Percentiles rank a stretch among this genome's conserved stretches.
phyloP scores from a whole-genome alignment of 768 basidiomycete genomes.

The Ramaria rubella region DNA sequence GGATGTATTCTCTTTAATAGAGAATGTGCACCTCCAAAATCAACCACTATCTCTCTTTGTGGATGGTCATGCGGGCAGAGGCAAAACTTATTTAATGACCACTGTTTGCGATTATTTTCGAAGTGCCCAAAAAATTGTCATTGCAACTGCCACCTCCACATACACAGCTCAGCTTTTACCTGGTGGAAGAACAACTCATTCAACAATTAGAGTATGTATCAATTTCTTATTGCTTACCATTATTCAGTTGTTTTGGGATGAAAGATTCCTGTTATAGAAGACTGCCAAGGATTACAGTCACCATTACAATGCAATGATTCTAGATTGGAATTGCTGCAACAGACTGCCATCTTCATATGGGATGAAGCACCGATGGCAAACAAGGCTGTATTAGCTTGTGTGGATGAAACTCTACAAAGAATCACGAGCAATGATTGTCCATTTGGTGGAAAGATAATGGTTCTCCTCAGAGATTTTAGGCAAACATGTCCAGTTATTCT shows the following conservation, averaged over 20 bases:
- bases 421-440: constrained; percentile 23
- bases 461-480: constrained; percentile 35
- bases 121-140: constrained; percentile 22
- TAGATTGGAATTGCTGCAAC: constrained; percentile 28
- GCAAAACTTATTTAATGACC: constrained; percentile 34
- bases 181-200: constrained; percentile 33
- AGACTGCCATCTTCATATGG: constrained; percentile 30
- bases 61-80: constrained; percentile 36
- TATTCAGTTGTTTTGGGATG: background rate
- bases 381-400: constrained; percentile 26
- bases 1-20: constrained; percentile 16
- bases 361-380: constrained; percentile 41
- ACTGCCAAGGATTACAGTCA: constrained; percentile 27
- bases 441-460: constrained; percentile 33
- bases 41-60: constrained; percentile 23
- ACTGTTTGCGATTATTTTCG: constrained; percentile 29
- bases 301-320: constrained; percentile 22
- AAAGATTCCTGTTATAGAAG: constrained; percentile 31
- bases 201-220: constrained; percentile 30
- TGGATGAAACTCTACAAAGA: constrained; percentile 28
- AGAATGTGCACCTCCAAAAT: constrained; percentile 12
- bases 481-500: constrained; percentile 35
- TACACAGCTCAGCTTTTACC: constrained; percentile 34
- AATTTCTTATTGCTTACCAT: background rate
- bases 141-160: constrained; percentile 33